Evolutionary conservation across 257 asterid genomes (phyloP), one percentile per base, ranked within the genome.

Genomic region (Solanum sparsipilum): DNA sequence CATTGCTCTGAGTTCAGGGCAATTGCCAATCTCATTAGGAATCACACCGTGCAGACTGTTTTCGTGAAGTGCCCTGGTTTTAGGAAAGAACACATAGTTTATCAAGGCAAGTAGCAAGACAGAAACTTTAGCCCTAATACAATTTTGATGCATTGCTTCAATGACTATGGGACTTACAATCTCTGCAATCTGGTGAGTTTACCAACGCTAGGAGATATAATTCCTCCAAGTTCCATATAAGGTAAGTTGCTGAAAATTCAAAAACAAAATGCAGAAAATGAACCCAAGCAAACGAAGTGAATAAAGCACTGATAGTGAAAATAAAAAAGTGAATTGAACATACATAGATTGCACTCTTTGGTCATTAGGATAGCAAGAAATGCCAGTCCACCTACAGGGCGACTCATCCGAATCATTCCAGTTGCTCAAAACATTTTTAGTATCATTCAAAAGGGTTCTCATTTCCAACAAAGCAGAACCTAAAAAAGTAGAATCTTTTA

Each of bases 371-470:
- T 90, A 91, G 89, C 98, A 97, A 90, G 98, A 90, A 84, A 97
- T 91, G 60, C 99, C 99, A 90, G 96, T 95, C 99, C 99, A 97
- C 13, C 87, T 15, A 88, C 99, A 97, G 7, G 99, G 99, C 90
- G 88, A 89, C 76, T 89, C 96, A 93, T 96, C 99, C 52, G 91
- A 89, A 67, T 89, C 95, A 13, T 88, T 94, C 99, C 99, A 96
- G 91, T 94, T 93, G 79, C 95, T 92, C 88, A 97, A 93, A 86
- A 71, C 84, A 86, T 93, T 96, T 78, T 90, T 96, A 87, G 87
- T 95, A 91, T 96, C 99, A 90, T 97, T 97, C 91, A 97, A 91
- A 86, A 94, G 89, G 67, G 89, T 90, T 88, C 91, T 96, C 92
- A 97, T 93, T 87, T 96, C 99, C 99, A 97, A 89, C 94, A 97